These are phyloP conservation scores for Agaricus sinodeliciosus DNA, from an alignment of 768 basidiomycete species.

Conservation along the genomic window DNA sequence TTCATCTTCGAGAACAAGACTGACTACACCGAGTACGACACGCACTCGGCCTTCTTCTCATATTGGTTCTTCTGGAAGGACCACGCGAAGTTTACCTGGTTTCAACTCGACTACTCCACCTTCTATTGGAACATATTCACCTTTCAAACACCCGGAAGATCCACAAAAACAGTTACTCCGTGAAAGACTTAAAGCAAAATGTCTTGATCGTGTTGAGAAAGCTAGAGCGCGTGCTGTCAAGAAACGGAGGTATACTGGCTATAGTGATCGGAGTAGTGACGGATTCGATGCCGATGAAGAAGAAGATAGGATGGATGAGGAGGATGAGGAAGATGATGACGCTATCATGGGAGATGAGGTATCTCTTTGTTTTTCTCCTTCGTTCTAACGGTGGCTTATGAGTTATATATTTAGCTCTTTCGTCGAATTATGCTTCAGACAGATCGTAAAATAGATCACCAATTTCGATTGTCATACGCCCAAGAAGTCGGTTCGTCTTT, in stretches of 20 bases:
- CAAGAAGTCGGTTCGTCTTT: slow-evolving; percentile 70
- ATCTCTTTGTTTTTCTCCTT: slow-evolving; percentile 11
- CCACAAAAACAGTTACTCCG: slow-evolving; percentile 50
- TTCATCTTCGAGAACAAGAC: background rate
- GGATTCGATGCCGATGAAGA: slow-evolving; percentile 35
- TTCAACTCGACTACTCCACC: slow-evolving; percentile 13
- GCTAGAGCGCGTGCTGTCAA: slow-evolving; percentile 45
- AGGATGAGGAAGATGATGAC: slow-evolving; percentile 45
- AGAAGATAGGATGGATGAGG: slow-evolving; percentile 36
- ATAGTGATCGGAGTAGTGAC: slow-evolving; percentile 43
- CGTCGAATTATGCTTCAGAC: slow-evolving; percentile 55
- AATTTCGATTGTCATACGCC: slow-evolving; percentile 58
- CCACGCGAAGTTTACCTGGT: slow-evolving; percentile 6
- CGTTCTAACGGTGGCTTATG: background rate
- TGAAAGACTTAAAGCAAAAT: slow-evolving; percentile 54
- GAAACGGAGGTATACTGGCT: slow-evolving; percentile 24
- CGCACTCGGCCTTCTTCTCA: background rate
- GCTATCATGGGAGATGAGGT: slow-evolving; percentile 60
- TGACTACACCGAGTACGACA: too few relatives aligned
- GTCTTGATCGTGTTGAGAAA: slow-evolving; percentile 53
- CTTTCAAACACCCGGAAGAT: slow-evolving; percentile 25
- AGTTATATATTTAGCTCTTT: slow-evolving; percentile 44
- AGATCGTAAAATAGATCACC: slow-evolving; percentile 40
- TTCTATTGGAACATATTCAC: background rate
- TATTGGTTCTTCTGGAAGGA: slow-evolving; percentile 1